phyloP scores from a whole-genome alignment of 1,284 basidiomycete species.

The Cutaneotrichosporon dermatis region DNA sequence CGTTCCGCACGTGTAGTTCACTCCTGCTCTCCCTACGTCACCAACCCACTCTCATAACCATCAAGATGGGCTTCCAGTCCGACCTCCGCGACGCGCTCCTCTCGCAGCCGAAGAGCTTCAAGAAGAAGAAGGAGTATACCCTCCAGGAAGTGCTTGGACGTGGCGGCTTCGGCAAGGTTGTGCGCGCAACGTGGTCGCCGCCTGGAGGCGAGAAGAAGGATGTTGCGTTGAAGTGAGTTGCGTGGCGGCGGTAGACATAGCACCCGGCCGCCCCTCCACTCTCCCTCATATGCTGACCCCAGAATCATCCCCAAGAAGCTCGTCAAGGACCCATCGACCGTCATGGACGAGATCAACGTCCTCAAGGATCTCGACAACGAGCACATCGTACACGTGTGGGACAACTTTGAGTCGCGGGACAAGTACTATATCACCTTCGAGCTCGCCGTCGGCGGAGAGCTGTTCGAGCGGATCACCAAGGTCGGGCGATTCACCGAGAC shows the following conservation, averaged over 20 bases:
- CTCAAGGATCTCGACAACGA: constrained; percentile 79
- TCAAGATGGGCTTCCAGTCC: constrained; percentile 32
- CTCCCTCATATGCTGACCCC: not conserved
- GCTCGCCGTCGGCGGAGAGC: constrained; percentile 80
- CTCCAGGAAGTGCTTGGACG: constrained; percentile 58
- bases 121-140: constrained; percentile 65
- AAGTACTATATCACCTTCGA: constrained; percentile 92
- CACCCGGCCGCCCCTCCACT: too few species aligned
- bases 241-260: not conserved
- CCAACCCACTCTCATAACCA: too few species aligned
- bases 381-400: constrained; percentile 66
- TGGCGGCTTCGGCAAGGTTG: constrained; percentile 81
- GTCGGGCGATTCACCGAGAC: constrained; percentile 85
- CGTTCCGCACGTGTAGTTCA: too few species aligned
- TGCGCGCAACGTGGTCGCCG: constrained; percentile 58
- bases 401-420: constrained; percentile 74
- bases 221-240: constrained; percentile 61
- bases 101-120: constrained; percentile 74
- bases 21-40: too few species aligned
- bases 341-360: constrained; percentile 87
- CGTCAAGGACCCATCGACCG: constrained; percentile 79
- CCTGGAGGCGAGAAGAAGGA: constrained; percentile 56
- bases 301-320: constrained; percentile 89
- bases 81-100: constrained; percentile 54
- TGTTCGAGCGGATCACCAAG: constrained; percentile 77